Base-by-base conservation (phyloP, 257 asterid genomes). In the Parsonsia alboflavescens region DNA sequence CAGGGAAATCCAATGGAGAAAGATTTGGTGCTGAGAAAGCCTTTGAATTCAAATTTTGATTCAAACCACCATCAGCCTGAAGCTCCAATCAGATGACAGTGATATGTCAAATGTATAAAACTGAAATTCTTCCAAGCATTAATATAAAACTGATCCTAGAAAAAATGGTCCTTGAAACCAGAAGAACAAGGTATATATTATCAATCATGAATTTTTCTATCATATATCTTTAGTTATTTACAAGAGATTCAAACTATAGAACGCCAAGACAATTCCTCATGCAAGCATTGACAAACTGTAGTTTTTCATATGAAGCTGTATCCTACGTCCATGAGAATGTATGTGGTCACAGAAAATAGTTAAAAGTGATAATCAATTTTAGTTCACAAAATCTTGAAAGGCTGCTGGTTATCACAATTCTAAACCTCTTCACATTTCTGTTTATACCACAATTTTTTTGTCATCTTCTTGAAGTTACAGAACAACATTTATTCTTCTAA, bases 1-100 rank as follows among this genome's bases (percentile, higher is more conserved):
- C 97, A n/a, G 99, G 99, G 75, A 95, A 92, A 85, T 91, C 97
- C 89, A 88, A 78, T 26, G 87, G 81, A 75, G 70, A 86, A 41
- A 88, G 96, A 75, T 85, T 92, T 61, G 97, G 96, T 84, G 89
- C 73, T 56, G 96, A 83, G 74, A 85, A 74, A 77, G 92, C 84
- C 81, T 84, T 87, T 39, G 97, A 85, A 77, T 77, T 84, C 61
- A 79, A 72, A 72, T 83, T 86, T 80, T 82, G 93, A 56, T 83
- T 87, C 76, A 90, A 76, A 70, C 93, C 93, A 80, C 83, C 86
- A 78, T 88, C 96, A 64, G 85, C 89, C 82, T 87, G 97, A 79
- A 85, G 94, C 93, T 90, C 87, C 84, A 82, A 74, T 44, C 54
- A 56, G 65, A 62, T 42, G 69, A 72, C 65, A 26, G 76, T 39